These are phyloP conservation scores for Gastrodia elata DNA, from an alignment of 106 monocot genomes.

Conservation along the genomic window DNA sequence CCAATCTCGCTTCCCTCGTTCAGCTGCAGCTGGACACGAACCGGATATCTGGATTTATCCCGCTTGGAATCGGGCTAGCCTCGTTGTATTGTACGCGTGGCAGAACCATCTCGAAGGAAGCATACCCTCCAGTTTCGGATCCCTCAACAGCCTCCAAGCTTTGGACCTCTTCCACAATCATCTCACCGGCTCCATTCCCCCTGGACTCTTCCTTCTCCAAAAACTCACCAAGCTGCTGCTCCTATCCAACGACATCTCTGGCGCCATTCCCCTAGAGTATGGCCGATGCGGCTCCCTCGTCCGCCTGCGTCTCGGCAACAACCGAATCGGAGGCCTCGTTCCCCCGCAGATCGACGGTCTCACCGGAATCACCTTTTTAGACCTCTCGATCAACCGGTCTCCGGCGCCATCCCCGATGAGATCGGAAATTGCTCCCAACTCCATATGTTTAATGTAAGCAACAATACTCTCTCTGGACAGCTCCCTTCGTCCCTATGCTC, in stretches of 20 bases:
- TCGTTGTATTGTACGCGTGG: constrained; percentile 73
- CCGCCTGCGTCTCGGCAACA: constrained; percentile 59
- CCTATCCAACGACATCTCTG: constrained; percentile 76
- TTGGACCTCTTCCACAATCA: constrained; percentile 82
- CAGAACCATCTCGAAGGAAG: constrained; percentile 84
- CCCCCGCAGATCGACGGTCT: constrained; percentile 55
- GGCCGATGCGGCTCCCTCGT: constrained; percentile 53
- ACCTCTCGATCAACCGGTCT: constrained; percentile 63
- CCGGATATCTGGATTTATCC: constrained; percentile 67
- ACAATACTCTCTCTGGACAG: constrained; percentile 52
- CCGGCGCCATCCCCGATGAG: constrained; percentile 47
- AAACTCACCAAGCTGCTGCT: constrained; percentile 86
- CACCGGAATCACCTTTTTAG: constrained; percentile 54
- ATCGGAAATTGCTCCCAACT: constrained; percentile 69
- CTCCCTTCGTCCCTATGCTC: constrained; percentile 42
- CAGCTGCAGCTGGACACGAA: constrained; percentile 83
- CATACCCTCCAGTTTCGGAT: constrained; percentile 47
- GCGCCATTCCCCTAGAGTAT: constrained; percentile 65
- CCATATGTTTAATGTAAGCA: constrained; percentile 75
- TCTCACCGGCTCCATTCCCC: constrained; percentile 70
- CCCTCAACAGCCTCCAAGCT: constrained; percentile 49
- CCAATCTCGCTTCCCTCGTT: constrained; percentile 39
- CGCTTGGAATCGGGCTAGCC: constrained; percentile 49
- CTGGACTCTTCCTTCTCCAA: constrained; percentile 56
- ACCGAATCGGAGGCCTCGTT: constrained; percentile 55